Evolutionary conservation across 2,329 filamentous ascomycete species (phyloP).

Genomic region (Seiridium unicorne): DNA sequence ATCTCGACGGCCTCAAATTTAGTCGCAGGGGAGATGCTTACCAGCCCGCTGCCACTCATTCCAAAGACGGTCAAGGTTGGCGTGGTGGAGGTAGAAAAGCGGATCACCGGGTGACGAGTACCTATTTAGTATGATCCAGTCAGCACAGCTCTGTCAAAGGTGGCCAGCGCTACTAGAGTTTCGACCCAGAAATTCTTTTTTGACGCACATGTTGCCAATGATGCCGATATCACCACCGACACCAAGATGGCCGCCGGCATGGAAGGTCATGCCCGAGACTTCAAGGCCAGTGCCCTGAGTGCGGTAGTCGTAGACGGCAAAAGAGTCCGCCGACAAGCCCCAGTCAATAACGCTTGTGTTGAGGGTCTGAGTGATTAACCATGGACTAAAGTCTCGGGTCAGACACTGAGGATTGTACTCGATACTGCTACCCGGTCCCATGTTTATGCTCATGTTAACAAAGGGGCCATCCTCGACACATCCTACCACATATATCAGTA

Average conservation of each 20-base stretch:
- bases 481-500: conserved; percentile 13
- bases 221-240: conserved; percentile 24
- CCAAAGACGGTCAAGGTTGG: conserved; percentile 24
- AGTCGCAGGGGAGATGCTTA: not conserved
- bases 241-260: conserved; percentile 24
- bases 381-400: conserved; percentile 27
- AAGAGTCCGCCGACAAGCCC: conserved; percentile 17
- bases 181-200: too few relatives aligned
- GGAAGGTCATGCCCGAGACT: conserved; percentile 18
- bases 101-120: conserved; percentile 23
- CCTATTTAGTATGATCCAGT: not conserved
- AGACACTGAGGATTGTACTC: conserved; percentile 29
- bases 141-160: too few relatives aligned
- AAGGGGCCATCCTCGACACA: conserved; percentile 25
- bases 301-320: conserved; percentile 23
- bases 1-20: too few relatives aligned
- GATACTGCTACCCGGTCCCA: conserved; percentile 23
- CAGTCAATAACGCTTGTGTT: conserved; percentile 10
- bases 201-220: not conserved
- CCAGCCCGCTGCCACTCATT: conserved; percentile 23
- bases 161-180: too few relatives aligned
- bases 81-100: conserved; percentile 33
- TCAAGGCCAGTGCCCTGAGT: conserved; percentile 19
- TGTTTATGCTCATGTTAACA: conserved; percentile 20
- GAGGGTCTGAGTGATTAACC: conserved; percentile 14